phyloP scores from a whole-genome alignment of 2,329 filamentous ascomycete species.

The Calonectria ilicicola region DNA sequence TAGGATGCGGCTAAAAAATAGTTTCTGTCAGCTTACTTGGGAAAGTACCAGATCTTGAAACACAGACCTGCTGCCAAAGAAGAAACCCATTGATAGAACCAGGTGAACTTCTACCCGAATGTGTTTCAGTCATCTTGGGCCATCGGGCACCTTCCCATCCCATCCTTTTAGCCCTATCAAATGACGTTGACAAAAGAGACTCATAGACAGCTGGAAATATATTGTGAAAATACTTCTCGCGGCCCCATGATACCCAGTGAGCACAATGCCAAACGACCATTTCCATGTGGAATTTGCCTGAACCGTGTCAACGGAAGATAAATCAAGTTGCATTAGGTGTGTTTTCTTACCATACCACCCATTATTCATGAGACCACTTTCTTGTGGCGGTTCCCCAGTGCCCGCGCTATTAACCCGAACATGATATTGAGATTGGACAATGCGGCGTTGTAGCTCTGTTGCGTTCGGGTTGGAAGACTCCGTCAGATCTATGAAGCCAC shows the following conservation, averaged over 20 bases:
- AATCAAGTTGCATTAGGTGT: too few species aligned
- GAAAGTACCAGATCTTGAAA: neutral
- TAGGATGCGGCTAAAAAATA: slow-evolving; percentile 59
- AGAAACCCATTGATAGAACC: slow-evolving; percentile 72
- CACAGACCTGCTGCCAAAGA: slow-evolving; percentile 65
- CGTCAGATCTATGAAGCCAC: slow-evolving; percentile 57
- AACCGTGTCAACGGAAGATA: neutral
- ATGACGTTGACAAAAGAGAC: slow-evolving; percentile 56
- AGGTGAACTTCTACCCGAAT: slow-evolving; percentile 45
- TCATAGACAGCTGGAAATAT: slow-evolving; percentile 58
- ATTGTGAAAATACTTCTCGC: slow-evolving; percentile 49
- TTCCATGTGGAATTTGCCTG: slow-evolving; percentile 57
- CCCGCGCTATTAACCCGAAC: slow-evolving; percentile 56
- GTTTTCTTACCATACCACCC: slow-evolving; percentile 55
- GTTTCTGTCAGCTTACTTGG: neutral
- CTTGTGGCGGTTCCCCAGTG: slow-evolving; percentile 52
- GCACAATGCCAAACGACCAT: slow-evolving; percentile 57
- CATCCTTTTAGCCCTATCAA: slow-evolving; percentile 51
- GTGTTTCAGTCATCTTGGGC: slow-evolving; percentile 53
- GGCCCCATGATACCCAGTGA: slow-evolving; percentile 55
- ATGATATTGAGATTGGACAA: slow-evolving; percentile 57
- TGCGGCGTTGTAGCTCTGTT: slow-evolving; percentile 57
- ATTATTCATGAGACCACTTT: slow-evolving; percentile 59
- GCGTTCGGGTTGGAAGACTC: slow-evolving; percentile 50
- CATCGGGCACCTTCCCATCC: slow-evolving; percentile 57